phyloP scores from a whole-genome alignment of 257 asterid species.

The Petunia secreta region DNA sequence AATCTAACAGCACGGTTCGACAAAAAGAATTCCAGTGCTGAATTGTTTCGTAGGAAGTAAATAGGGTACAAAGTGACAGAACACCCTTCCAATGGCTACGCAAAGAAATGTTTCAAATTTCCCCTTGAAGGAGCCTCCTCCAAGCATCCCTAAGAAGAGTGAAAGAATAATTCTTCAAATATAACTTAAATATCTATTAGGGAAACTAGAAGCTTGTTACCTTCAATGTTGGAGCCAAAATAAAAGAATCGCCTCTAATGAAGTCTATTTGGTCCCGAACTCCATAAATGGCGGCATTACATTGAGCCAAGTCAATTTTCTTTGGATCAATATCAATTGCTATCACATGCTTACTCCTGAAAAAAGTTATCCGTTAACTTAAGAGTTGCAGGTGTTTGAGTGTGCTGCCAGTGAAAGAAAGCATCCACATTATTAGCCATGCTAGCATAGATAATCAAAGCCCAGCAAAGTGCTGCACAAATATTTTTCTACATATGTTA shows the following conservation, averaged over 20 bases:
- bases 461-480: background rate
- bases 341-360: slow-evolving; percentile 83
- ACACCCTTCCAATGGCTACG: slow-evolving; percentile 9
- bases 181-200: background rate
- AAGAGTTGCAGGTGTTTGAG: slow-evolving; percentile 6
- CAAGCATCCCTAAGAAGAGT: slow-evolving; percentile 9
- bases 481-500: background rate
- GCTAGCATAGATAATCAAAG: slow-evolving; percentile 2
- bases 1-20: background rate
- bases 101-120: background rate
- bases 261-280: slow-evolving; percentile 78
- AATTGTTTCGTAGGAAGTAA: background rate
- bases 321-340: slow-evolving; percentile 90
- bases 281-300: slow-evolving; percentile 86
- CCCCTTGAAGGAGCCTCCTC: background rate
- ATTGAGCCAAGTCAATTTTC: slow-evolving; percentile 73
- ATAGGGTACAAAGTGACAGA: background rate
- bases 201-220: slow-evolving; percentile 40
- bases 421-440: background rate
- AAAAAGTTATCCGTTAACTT: slow-evolving; percentile 23
- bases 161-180: background rate
- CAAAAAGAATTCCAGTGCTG: background rate
- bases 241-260: slow-evolving; percentile 72
- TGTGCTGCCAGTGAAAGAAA: background rate
- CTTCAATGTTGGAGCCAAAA: slow-evolving; percentile 73